These are phyloP conservation scores for Ormosia emarginata DNA, from an alignment of 306 rosid genomes.

Conservation along the genomic window DNA sequence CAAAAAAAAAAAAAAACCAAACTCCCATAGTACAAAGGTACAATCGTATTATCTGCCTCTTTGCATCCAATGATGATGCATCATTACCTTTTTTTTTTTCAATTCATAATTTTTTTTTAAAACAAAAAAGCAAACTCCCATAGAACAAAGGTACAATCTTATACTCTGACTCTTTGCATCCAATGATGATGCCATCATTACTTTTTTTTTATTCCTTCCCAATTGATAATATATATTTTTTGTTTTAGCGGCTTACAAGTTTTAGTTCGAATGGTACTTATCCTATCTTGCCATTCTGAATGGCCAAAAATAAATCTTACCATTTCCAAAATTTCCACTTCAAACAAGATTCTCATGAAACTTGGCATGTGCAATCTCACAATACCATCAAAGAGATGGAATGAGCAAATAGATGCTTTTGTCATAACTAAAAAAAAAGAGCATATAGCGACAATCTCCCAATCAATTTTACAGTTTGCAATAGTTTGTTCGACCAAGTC, in stretches of 20 bases:
- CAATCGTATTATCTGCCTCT: too few species aligned
- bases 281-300: constrained; percentile 2
- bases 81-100: too few species aligned
- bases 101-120: too few species aligned
- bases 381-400: constrained; percentile 4
- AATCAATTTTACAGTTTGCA: constrained; percentile 4
- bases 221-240: too few species aligned
- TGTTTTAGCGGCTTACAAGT: background rate
- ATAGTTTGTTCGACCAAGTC: background rate
- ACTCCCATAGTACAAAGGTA: too few species aligned
- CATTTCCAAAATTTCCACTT: background rate
- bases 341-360: background rate
- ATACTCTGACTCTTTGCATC: too few species aligned
- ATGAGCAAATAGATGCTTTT: background rate
- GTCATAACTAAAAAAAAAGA: background rate
- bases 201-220: too few species aligned
- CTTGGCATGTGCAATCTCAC: background rate
- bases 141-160: too few species aligned
- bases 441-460: background rate
- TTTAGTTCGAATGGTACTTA: background rate
- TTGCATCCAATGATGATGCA: too few species aligned
- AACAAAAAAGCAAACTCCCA: too few species aligned
- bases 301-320: constrained; percentile 5
- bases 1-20: too few species aligned
- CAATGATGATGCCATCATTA: too few species aligned